These are phyloP conservation scores for Cyberlindnera subsufficiens DNA, from an alignment of 805 yeast genomes.

Conservation along the genomic window DNA sequence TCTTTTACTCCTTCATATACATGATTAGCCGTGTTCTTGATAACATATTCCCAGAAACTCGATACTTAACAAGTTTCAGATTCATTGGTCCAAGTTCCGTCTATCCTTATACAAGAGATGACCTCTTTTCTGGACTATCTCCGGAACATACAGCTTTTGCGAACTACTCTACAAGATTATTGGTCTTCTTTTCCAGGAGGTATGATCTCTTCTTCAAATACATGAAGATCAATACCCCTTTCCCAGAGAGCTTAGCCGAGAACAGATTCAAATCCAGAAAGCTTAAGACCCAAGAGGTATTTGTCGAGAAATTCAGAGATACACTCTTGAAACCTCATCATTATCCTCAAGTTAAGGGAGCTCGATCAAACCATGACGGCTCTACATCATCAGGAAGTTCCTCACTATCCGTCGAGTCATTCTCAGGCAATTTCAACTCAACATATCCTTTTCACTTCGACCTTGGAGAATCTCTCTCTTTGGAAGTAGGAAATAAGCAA, in stretches of 20 bases:
- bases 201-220: constrained; percentile 15
- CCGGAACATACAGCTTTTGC: constrained; percentile 9
- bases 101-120: constrained; percentile 15
- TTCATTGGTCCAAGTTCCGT: constrained; percentile 21
- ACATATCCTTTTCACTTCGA: constrained; percentile 10
- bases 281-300: constrained; percentile 12
- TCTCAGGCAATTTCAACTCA: constrained; percentile 12
- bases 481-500: too few species aligned
- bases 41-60: constrained; percentile 19
- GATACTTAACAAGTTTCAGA: constrained; percentile 15
- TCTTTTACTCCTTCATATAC: constrained; percentile 14
- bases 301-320: constrained; percentile 9
- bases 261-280: constrained; percentile 19
- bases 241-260: constrained; percentile 12
- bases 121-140: constrained; percentile 4
- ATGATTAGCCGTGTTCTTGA: constrained; percentile 16
- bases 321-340: constrained; percentile 11
- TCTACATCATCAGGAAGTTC: neutral
- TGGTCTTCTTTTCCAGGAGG: constrained; percentile 20
- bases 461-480: neutral
- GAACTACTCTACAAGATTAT: constrained; percentile 14
- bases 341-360: constrained; percentile 15
- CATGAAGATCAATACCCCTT: constrained; percentile 17
- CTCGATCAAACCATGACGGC: too few species aligned
- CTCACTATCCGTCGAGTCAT: constrained; percentile 5